These are phyloP conservation scores for Pyrenophora graminea DNA, from an alignment of 2,329 filamentous ascomycete genomes.

Conservation along the genomic window DNA sequence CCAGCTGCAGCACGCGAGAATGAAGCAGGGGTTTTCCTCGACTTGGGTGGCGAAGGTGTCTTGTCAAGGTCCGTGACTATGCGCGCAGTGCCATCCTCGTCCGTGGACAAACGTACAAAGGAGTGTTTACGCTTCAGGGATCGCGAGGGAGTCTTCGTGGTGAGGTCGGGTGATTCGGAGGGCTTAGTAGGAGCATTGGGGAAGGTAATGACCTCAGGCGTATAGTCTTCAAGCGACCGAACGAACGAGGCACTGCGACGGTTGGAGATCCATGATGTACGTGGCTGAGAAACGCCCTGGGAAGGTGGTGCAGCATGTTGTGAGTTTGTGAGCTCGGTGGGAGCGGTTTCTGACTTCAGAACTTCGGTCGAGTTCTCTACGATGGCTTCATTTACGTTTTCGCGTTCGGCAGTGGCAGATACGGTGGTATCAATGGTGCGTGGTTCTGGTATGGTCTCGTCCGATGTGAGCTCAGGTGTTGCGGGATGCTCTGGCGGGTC, in stretches of 20 bases:
- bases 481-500: conserved; percentile 25
- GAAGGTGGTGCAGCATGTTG: conserved; percentile 40
- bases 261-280: conserved; percentile 52
- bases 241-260: conserved; percentile 51
- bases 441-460: conserved; percentile 22
- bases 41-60: conserved; percentile 69
- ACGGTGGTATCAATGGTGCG: conserved; percentile 15
- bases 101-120: conserved; percentile 77
- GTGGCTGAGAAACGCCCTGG: conserved; percentile 36
- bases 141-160: conserved; percentile 50
- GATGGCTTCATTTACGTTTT: conserved; percentile 22
- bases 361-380: conserved; percentile 30
- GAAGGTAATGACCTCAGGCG: conserved; percentile 37
- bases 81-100: conserved; percentile 88
- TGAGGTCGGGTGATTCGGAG: conserved; percentile 50
- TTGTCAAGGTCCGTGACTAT: conserved; percentile 71
- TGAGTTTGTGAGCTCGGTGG: conserved; percentile 35
- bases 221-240: conserved; percentile 40
- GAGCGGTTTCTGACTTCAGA: conserved; percentile 28
- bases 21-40: conserved; percentile 53
- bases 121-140: conserved; percentile 49
- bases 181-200: conserved; percentile 28
- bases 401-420: conserved; percentile 19
- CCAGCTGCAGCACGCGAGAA: conserved; percentile 51
- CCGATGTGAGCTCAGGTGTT: conserved; percentile 28